Evolutionary conservation across 441 rosid genomes (phyloP).

Genomic region (Pelargonium myrrhifolium): DNA sequence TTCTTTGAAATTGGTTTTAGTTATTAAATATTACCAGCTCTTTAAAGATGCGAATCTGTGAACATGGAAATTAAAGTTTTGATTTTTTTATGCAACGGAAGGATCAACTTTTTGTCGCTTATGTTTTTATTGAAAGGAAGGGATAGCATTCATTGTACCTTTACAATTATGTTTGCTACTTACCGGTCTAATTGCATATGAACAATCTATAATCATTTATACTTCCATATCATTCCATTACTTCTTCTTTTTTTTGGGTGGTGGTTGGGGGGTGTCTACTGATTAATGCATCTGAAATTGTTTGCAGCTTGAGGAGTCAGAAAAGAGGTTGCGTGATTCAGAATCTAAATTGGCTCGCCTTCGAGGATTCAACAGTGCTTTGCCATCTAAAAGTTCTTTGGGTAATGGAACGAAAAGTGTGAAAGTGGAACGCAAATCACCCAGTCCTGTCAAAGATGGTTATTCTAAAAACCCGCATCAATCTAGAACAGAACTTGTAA

Average conservation of each 20-base stretch:
- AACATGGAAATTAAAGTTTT: not conserved
- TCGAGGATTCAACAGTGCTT: slow-evolving; percentile 29
- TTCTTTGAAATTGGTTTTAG: not conserved
- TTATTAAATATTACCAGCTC: too few relatives aligned
- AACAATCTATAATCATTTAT: not conserved
- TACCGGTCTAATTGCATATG: not conserved
- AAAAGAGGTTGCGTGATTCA: slow-evolving; percentile 50
- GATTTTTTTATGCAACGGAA: not conserved
- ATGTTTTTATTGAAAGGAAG: not conserved
- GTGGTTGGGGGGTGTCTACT: not conserved
- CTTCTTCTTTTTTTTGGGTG: not conserved
- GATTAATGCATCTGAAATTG: slow-evolving; percentile 13
- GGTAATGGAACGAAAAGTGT: slow-evolving; percentile 27
- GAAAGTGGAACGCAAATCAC: slow-evolving; percentile 34
- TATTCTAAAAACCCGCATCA: slow-evolving; percentile 27
- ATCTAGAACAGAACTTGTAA: slow-evolving; percentile 41
- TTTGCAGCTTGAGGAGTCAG: slow-evolving; percentile 60
- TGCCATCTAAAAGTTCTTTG: slow-evolving; percentile 21
- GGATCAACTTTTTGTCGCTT: not conserved
- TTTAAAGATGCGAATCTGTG: not conserved
- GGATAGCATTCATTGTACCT: not conserved
- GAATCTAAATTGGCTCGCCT: slow-evolving; percentile 49
- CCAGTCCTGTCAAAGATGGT: slow-evolving; percentile 29
- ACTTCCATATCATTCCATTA: not conserved
- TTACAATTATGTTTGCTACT: not conserved